phyloP scores from a whole-genome alignment of 2,329 filamentous ascomycete genomes.

The Metarhizium sp. region DNA sequence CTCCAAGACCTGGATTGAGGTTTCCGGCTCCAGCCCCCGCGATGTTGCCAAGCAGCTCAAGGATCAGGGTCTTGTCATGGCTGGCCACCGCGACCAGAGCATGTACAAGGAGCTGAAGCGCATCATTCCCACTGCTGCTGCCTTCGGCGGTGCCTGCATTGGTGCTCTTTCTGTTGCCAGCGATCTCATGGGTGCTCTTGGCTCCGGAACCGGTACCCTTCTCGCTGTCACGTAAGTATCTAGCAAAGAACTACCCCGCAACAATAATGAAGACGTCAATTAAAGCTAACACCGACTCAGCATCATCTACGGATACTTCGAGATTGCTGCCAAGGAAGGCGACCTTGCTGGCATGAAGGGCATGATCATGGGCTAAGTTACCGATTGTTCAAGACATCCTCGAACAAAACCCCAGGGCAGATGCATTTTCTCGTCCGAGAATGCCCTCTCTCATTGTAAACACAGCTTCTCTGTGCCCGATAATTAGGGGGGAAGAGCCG shows the following conservation, averaged over 20 bases:
- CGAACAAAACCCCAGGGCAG: background rate
- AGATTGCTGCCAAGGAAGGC: conserved; percentile 97
- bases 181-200: conserved; percentile 90
- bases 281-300: conserved; percentile 33
- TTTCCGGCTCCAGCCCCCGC: conserved; percentile 92
- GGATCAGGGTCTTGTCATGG: conserved; percentile 99
- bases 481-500: background rate
- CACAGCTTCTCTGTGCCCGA: background rate
- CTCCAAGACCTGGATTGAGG: conserved; percentile 99
- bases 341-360: conserved; percentile 78
- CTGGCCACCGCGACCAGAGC: conserved; percentile 97
- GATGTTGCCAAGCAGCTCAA: conserved; percentile 99
- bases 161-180: conserved; percentile 92
- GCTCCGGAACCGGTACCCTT: conserved; percentile 94
- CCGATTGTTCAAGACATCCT: background rate
- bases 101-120: conserved; percentile 99
- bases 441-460: background rate
- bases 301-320: conserved; percentile 99
- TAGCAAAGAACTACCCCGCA: background rate
- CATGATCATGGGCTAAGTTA: conserved; percentile 57
- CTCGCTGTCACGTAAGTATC: conserved; percentile 92
- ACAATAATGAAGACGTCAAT: too few species aligned
- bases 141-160: conserved; percentile 98
- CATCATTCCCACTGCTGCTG: conserved; percentile 94
- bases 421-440: background rate